Conservation (phyloP, 495 filamentous ascomycete species). For the Penicillium antarcticum region DNA sequence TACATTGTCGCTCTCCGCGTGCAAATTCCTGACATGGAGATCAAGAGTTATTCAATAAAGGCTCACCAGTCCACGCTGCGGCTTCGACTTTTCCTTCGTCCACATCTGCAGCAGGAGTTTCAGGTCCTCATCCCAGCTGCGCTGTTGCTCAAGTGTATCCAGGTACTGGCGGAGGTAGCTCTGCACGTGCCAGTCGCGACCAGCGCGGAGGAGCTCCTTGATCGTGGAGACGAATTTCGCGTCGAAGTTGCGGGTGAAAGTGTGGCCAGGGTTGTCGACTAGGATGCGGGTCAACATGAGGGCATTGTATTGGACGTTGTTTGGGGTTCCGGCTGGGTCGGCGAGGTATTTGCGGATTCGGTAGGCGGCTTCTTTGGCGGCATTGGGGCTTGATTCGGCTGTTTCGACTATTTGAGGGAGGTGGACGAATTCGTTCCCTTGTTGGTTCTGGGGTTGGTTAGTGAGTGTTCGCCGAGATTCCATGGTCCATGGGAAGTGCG, state of each 20-base stretch:
- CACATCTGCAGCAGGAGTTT: constrained; percentile 72
- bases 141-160: constrained; percentile 64
- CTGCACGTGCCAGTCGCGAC: constrained; percentile 70
- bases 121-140: constrained; percentile 71
- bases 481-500: constrained; percentile 13
- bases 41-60: background rate
- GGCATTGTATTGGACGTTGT: constrained; percentile 86
- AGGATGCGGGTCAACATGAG: constrained; percentile 96
- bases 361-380: constrained; percentile 72
- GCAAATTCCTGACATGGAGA: background rate
- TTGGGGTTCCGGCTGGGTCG: constrained; percentile 57
- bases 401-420: constrained; percentile 94
- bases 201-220: constrained; percentile 71
- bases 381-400: constrained; percentile 85
- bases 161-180: constrained; percentile 85
- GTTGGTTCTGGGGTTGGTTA: constrained; percentile 6
- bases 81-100: constrained; percentile 72
- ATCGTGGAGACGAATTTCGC: constrained; percentile 70
- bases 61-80: constrained; percentile 11
- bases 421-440: constrained; percentile 86
- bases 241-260: constrained; percentile 85
- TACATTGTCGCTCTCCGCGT: too few species aligned
- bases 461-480: constrained; percentile 1
- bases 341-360: constrained; percentile 79
- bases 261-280: constrained; percentile 83